Evolutionary conservation across 1,139 yeast species (phyloP).

Genomic region (Ashbya aceris): DNA sequence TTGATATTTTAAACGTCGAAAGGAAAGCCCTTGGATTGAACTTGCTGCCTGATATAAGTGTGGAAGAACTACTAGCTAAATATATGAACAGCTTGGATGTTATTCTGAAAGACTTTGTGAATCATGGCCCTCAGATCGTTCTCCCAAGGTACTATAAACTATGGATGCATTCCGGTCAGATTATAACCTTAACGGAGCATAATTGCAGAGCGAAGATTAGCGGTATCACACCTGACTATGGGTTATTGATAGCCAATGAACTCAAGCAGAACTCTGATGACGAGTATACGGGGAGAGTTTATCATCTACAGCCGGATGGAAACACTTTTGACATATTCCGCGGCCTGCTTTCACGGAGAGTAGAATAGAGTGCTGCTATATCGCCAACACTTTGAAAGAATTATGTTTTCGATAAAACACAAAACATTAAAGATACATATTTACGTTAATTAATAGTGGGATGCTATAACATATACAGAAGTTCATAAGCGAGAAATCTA

Average conservation of each 20-base stretch:
- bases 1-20: constrained; percentile 48
- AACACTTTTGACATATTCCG: constrained; percentile 92
- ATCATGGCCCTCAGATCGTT: constrained; percentile 59
- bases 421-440: constrained; percentile 8
- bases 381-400: not conserved
- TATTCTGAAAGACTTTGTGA: constrained; percentile 49
- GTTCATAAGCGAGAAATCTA: constrained; percentile 5
- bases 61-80: constrained; percentile 63
- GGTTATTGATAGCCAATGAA: constrained; percentile 71
- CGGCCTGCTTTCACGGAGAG: constrained; percentile 58
- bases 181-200: constrained; percentile 41
- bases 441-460: constrained; percentile 5
- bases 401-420: constrained; percentile 1
- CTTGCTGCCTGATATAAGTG: constrained; percentile 41
- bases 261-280: constrained; percentile 34
- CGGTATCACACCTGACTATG: constrained; percentile 81
- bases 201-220: constrained; percentile 52
- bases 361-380: constrained; percentile 34
- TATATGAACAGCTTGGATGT: constrained; percentile 56
- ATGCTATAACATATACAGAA: constrained; percentile 5
- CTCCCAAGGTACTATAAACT: constrained; percentile 65
- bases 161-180: constrained; percentile 79
- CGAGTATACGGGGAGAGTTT: constrained; percentile 42
- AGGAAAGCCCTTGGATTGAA: constrained; percentile 36
- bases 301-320: constrained; percentile 90